Base-by-base conservation (phyloP, 2,329 filamentous ascomycete genomes). In the Thyridium curvatum region DNA sequence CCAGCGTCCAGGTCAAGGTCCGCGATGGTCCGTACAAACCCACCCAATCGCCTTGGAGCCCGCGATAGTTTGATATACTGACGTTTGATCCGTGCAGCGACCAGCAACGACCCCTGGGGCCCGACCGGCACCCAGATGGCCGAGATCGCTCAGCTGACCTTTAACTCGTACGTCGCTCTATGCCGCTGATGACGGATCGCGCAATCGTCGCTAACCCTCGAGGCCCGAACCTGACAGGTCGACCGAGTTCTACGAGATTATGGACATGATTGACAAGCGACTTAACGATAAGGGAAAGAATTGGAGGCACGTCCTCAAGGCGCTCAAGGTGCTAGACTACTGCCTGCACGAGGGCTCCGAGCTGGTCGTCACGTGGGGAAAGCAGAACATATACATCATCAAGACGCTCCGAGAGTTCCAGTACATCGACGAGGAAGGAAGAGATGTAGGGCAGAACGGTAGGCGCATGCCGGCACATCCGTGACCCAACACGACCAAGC, bases 241-340 rank as follows among this genome's bases (percentile, higher is more conserved):
- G 29, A 91, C 85, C 64, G 93, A 97, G 62, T 98, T 98, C 69
- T 95, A 95, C 69, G 91, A 98, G 61, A 96, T 98, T 55, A 95
- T 98, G 84, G 93, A 98, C 62, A 98, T 98, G 88, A 74, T 98
- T 50, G 93, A 98, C 67, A 97, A 97, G 72, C 84, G 93, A 51
- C 71, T 98, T 56, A 98, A 98, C 55, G 93, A 98, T 65, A 97
- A 98, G 66, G 93, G 93, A 58, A 98, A 97, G 74, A 98, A 98
- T 62, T 98, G 93, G 93, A 83, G 93, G 53, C 93, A 98, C 61
- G 93, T 98, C 12, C 71, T 98, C 43, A 98, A 98, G 66, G 94
- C 93, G 32, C 72, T 98, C 51, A 98, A 98, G 62, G 93, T 98
- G 38, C 76, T 97, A 41, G 93, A 98, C 64, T 98, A 98, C 65